Evolutionary conservation across 75 land plant genomes (phyloP), one percentile per base, ranked within the genome.

Genomic region (Pinus tabuliformis): DNA sequence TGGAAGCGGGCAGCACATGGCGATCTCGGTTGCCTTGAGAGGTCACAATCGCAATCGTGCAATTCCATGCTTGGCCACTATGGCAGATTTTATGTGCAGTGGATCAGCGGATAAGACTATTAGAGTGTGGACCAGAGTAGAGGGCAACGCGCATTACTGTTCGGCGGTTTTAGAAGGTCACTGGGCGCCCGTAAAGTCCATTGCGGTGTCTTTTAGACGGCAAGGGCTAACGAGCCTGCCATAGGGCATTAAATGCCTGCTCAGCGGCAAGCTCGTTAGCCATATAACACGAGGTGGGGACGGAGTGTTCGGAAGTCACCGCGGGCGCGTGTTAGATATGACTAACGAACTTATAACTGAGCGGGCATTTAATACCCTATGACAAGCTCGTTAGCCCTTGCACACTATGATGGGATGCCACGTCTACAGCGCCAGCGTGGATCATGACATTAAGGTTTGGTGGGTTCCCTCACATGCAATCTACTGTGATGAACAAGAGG

Each of bases 81-180:
- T 75, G 24, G 81, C 37, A 5, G 78, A 84, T 28, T 24, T 90
- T 72, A 61, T 91, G 5, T 81, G 75, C 18, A 91, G 93, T 72
- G 93, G 93, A 12, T 91, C 93, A 3, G 91, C 91, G 17, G 93
- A 91, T 72, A 79, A 78, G 58, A 91, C 86, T 1, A 59, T 89
- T 0, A 79, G 91, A 58, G 49, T 78, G 12, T 88, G 93, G 92
- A 76, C 70, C 64, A 78, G 84, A 58, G 83, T 75, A 17, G 26
- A 45, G 13, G 81, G 72, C 1, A 76, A 74, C 14, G 74, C 72
- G 33, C 81, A 86, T 71, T 56, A 57, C 2, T 89, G 91, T 60
- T 42, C 89, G 68, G 87, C 83, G 15, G 86, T 91, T 13, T 54
- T 91, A 49, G 85, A 83, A 77, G 93, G 93, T 12, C 93, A 91